Evolutionary conservation across 768 basidiomycete species (phyloP).

Genomic region (Butyriboletus loyo): DNA sequence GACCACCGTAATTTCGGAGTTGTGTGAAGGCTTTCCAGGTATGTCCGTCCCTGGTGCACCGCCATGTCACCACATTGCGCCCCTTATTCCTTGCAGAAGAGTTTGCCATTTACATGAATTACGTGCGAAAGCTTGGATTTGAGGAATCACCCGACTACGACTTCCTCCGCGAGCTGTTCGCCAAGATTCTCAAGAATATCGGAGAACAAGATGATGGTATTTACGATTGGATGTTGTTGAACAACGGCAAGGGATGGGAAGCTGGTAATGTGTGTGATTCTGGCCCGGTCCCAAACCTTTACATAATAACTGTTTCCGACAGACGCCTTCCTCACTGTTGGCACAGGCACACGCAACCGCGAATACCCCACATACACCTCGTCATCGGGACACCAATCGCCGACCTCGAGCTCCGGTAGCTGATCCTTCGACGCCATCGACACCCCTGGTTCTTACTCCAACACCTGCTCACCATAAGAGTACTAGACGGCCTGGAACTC

Average conservation of each 20-base stretch:
- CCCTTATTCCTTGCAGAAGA: slow-evolving; percentile 54
- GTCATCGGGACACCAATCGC: slow-evolving; percentile 56
- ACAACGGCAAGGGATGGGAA: slow-evolving; percentile 96
- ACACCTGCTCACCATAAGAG: slow-evolving; percentile 64
- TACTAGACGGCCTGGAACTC: slow-evolving; percentile 45
- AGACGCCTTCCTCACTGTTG: slow-evolving; percentile 45
- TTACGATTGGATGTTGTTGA: slow-evolving; percentile 96
- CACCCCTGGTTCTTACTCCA: slow-evolving; percentile 64
- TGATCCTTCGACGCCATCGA: slow-evolving; percentile 51
- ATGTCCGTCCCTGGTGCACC: slow-evolving; percentile 23
- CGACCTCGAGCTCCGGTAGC: slow-evolving; percentile 46
- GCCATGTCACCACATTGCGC: neutral
- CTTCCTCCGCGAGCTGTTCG: slow-evolving; percentile 91
- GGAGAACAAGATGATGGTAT: slow-evolving; percentile 89
- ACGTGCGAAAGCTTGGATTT: slow-evolving; percentile 96
- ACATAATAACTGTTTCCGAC: slow-evolving; percentile 7
- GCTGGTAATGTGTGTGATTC: slow-evolving; percentile 64
- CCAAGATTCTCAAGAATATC: slow-evolving; percentile 83
- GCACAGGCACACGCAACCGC: slow-evolving; percentile 55
- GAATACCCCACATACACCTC: slow-evolving; percentile 49
- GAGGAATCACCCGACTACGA: slow-evolving; percentile 98
- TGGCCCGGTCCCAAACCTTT: neutral
- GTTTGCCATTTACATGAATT: slow-evolving; percentile 98
- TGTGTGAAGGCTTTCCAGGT: slow-evolving; percentile 97
- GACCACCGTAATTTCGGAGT: slow-evolving; percentile 83